A percentile compares a stretch with the other conserved stretches of the same genome.
phyloP scores from a whole-genome alignment of 306 rosid species.

The Fragaria iinumae region DNA sequence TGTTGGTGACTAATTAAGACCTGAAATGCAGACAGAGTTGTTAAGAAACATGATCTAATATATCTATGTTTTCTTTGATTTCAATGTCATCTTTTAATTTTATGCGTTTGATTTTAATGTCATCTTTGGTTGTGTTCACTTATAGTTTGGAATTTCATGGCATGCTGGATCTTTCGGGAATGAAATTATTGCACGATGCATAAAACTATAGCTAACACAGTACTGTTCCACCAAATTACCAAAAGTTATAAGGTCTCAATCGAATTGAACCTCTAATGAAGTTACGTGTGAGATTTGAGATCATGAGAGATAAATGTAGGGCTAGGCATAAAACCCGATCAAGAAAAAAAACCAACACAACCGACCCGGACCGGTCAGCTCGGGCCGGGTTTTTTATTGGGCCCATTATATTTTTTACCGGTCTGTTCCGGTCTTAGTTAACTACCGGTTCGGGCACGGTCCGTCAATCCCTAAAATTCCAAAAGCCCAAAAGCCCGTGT shows the following conservation, averaged over 20 bases:
- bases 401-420: no score
- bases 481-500: no score
- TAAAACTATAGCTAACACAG: background rate
- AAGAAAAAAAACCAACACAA: no score
- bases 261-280: background rate
- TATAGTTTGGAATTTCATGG: constrained; percentile 13
- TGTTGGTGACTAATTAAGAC: constrained; percentile 1
- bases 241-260: background rate
- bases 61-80: constrained; percentile 7
- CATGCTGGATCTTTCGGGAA: background rate
- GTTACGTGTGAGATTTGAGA: background rate
- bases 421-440: no score
- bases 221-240: background rate
- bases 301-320: no score
- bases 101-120: background rate
- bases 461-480: no score
- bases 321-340: no score
- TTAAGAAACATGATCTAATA: background rate
- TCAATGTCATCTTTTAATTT: background rate
- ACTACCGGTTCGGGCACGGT: no score
- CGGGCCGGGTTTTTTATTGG: no score
- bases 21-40: background rate
- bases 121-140: background rate
- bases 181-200: background rate
- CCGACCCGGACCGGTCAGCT: no score